Percentiles rank a stretch among this genome's conserved stretches.
phyloP scores from a whole-genome alignment of 768 basidiomycete genomes.

The Tricholoma matsutake region DNA sequence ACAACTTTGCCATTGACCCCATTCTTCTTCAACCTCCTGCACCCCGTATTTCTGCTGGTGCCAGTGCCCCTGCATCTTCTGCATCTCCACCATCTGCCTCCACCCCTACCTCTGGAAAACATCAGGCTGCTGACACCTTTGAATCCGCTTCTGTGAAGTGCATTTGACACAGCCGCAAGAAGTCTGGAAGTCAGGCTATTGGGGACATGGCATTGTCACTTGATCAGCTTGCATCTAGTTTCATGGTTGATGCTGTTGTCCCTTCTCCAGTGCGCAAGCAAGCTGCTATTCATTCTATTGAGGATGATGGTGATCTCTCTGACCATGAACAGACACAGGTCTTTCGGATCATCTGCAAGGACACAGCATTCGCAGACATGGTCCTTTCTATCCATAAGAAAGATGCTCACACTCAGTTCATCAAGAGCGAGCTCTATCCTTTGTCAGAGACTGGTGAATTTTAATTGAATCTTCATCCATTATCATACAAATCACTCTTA shows the following conservation, averaged over 20 bases:
- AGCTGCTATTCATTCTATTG: constrained; percentile 13
- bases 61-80: neutral
- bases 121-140: constrained; percentile 7
- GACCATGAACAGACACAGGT: constrained; percentile 14
- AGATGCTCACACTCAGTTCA: constrained; percentile 8
- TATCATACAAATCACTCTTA: too few species aligned
- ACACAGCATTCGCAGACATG: constrained; percentile 14
- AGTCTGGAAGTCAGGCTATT: too few species aligned
- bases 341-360: constrained; percentile 14
- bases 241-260: constrained; percentile 5
- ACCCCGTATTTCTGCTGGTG: neutral
- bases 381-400: constrained; percentile 14
- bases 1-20: neutral
- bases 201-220: constrained; percentile 13
- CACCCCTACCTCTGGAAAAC: constrained; percentile 5
- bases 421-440: constrained; percentile 8
- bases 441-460: neutral
- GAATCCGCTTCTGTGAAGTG: neutral
- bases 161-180: too few species aligned
- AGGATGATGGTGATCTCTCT: constrained; percentile 19
- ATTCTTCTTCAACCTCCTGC: neutral
- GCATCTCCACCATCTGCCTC: neutral
- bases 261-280: constrained; percentile 9
- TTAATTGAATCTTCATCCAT: neutral
- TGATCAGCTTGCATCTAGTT: constrained; percentile 12